Base-by-base conservation (phyloP, 352 stramenopile species). In the Sclerospora graminicola region DNA sequence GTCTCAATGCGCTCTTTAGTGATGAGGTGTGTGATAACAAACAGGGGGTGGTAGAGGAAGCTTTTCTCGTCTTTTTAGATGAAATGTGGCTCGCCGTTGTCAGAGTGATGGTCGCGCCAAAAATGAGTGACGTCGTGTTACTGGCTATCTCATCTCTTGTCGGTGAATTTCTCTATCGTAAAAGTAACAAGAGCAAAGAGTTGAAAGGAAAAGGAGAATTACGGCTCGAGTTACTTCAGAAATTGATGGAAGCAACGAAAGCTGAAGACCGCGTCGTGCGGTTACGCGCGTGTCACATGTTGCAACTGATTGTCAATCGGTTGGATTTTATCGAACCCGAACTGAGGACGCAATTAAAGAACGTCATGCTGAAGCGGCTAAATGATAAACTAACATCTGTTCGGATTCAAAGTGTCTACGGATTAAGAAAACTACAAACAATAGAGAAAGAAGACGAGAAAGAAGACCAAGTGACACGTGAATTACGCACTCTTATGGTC, bases 331-430 rank as follows among this genome's bases (percentile, higher is more conserved):
- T 84, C 31, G 68, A 82, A 11, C 54, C 78, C 10, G 49, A 65
- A 8, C 41, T 74, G 7, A 60, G 48, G 16, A 54, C 28, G 18
- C 60, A 59, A 39, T 34, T 89, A 20, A 58, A 53, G 4, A 49
- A 60, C 7, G 57, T 55, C 1, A 53, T 89, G 50, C 50, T 89
- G 13, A 51, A 48, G 1, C 60, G 77, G 9, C 64, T 80, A 2
- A 72, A 62, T 4, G 78, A 90, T 42, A 88, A 90, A 50, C 4
- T 88, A 16, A 57, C 61, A 5, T 47, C 57, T 0, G 60, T 90
- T 28, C 61, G 78, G 7, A 62, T 84, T 23, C 75, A 85, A 45
- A 77, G 56, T 26, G 63, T 82, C 14, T 65, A 72, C 21, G 73
- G 65, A 4, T 57, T 90, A 8, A 79, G 75, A 59, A 70, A 56